Evolutionary conservation across 495 filamentous ascomycete genomes (phyloP), one percentile per base, ranked within the genome.

Genomic region (Penicillium lagena): DNA sequence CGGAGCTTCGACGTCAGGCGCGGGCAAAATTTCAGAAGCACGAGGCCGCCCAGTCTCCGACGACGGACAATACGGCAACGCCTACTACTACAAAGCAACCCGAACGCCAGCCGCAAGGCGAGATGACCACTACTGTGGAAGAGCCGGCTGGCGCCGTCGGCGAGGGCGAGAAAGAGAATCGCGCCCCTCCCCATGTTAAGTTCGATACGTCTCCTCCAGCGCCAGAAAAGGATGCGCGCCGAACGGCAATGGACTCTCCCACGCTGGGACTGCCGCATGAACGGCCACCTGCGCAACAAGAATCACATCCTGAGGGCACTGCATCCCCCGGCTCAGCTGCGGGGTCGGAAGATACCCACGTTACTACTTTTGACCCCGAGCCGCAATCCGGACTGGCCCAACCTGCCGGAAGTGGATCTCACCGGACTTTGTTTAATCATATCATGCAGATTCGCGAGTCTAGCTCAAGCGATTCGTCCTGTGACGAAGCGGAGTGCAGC

Each of bases 331-430:
- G 49, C 2, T 72, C 71, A 7, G 62, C 67, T 4, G 56, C 64
- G 9, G 59, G 50, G 15, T 73, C 86, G 9, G 66, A 58, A n/a
- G 76, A 73, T 7, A 76, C 78, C 13, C 78, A 76, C 38, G 73
- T 74, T n/a, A 87, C 81, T 7, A 74, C 79, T 46, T 85, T 88
- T 51, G 86, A 89, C 44, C 74, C 71, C 29, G 85, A 89, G 40
- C 78, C 80, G 34, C 85, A 88, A 54, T 75, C 71, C 3, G 79
- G 82, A n/a, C 63, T 78, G 2, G 59, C 68, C 14, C 47, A 56
- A 17, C 60, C 61, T n/a, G 63, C 58, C 39, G 51, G 54, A 37
- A 56, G 41, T 11, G 12, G 42, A n/a, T 67, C 65, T 12, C 68
- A 74, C 44, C 65, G 66, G n/a, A 73, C 70, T 36, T 46, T 78